Conservation (phyloP, 2,329 filamentous ascomycete species). For the Periglandula ipomoeae region DNA sequence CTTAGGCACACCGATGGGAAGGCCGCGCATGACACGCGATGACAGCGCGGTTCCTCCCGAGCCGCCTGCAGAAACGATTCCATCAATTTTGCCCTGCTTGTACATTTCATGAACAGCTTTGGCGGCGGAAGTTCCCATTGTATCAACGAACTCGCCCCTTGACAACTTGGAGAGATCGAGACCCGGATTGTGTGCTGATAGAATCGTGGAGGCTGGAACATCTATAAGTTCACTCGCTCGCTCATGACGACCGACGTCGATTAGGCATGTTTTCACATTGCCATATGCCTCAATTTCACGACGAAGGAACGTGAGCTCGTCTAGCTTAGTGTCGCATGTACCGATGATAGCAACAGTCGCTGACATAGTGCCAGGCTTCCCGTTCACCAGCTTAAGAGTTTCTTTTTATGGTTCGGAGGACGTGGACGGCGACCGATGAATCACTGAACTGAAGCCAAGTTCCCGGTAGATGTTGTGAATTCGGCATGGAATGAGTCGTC, state of each 20-base stretch:
- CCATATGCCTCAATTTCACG: slow-evolving; percentile 29
- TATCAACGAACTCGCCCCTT: slow-evolving; percentile 46
- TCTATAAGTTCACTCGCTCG: slow-evolving; percentile 35
- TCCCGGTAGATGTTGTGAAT: too few relatives aligned
- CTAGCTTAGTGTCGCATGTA: slow-evolving; percentile 56
- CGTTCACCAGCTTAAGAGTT: neutral
- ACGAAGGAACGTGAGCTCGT: slow-evolving; percentile 47
- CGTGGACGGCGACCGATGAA: too few relatives aligned
- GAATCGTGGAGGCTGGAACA: slow-evolving; percentile 33
- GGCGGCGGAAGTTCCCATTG: slow-evolving; percentile 41
- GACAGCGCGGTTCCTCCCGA: slow-evolving; percentile 54
- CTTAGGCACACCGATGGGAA: slow-evolving; percentile 61
- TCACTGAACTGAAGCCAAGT: too few relatives aligned
- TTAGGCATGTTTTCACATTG: slow-evolving; percentile 15
- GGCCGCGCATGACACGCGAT: slow-evolving; percentile 49
- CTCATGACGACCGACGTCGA: slow-evolving; percentile 38
- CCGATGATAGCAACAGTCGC: slow-evolving; percentile 45
- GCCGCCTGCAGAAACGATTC: slow-evolving; percentile 51
- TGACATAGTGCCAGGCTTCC: neutral
- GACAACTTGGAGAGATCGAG: slow-evolving; percentile 29
- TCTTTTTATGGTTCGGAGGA: too few relatives aligned
- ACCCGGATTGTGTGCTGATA: slow-evolving; percentile 22
- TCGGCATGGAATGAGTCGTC: too few relatives aligned
- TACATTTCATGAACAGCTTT: slow-evolving; percentile 31
- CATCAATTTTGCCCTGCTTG: slow-evolving; percentile 34